These are phyloP conservation scores for Alnus rubra DNA, from an alignment of 306 rosid genomes.

Conservation along the genomic window DNA sequence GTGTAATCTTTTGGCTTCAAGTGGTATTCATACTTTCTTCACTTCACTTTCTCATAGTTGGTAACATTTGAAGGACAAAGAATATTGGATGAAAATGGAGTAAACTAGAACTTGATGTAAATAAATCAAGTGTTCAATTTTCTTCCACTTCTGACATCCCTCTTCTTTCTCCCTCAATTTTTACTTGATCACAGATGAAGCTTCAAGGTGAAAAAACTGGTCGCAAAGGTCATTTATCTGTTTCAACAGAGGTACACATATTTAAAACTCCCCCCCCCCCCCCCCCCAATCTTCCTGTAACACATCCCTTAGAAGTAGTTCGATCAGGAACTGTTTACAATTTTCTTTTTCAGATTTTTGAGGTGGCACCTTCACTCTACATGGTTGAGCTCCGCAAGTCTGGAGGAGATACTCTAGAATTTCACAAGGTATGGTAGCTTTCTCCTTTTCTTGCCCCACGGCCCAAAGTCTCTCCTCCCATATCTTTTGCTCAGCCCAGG, in stretches of 20 bases:
- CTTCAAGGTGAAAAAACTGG: conserved; percentile 89
- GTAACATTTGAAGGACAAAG: not conserved
- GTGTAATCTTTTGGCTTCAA: not conserved
- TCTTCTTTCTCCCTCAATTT: not conserved
- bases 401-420: conserved; percentile 90
- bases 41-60: not conserved
- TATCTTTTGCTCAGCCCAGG: not conserved
- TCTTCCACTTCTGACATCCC: conserved; percentile 24
- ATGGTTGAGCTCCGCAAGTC: conserved; percentile 94
- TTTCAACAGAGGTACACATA: conserved; percentile 77
- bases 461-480: not conserved
- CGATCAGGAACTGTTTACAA: conserved; percentile 7
- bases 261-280: not conserved
- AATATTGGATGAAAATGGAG: not conserved
- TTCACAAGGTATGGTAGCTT: conserved; percentile 61
- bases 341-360: conserved; percentile 60
- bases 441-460: not conserved
- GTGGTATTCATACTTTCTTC: not conserved
- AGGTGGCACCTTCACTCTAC: conserved; percentile 90
- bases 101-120: not conserved
- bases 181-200: conserved; percentile 57
- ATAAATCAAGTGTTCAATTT: not conserved
- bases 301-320: conserved; percentile 5
- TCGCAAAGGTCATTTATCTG: conserved; percentile 89
- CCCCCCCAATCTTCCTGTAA: not conserved